Evolutionary conservation across 306 rosid species (phyloP).

Genomic region (Carpinus fangiana): DNA sequence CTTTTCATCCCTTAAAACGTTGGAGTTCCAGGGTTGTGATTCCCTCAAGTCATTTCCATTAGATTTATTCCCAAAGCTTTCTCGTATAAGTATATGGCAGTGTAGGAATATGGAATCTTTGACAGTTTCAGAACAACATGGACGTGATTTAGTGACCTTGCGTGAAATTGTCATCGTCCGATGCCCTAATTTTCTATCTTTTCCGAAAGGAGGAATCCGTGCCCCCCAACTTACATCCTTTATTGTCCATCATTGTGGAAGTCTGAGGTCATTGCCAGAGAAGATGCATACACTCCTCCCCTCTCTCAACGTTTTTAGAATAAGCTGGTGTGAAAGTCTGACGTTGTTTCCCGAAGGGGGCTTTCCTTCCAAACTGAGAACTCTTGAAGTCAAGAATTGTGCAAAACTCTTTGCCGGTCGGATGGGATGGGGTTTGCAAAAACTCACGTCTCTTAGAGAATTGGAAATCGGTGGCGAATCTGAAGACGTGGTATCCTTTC

Average conservation of each 20-base stretch:
- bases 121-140: background rate
- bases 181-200: background rate
- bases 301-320: no score
- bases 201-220: background rate
- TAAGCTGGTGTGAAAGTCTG: no score
- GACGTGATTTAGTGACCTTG: background rate
- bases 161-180: rapidly evolving
- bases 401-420: no score
- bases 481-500: background rate
- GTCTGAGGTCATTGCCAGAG: background rate
- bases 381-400: no score
- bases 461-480: background rate
- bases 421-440: no score
- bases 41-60: background rate
- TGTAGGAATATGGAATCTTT: background rate
- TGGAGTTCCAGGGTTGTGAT: no score
- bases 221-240: background rate
- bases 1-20: no score
- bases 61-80: background rate
- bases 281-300: background rate
- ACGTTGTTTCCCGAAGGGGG: background rate
- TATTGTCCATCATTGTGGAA: rapidly evolving
- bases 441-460: no score
- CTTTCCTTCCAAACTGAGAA: background rate
- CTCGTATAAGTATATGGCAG: rapidly evolving